These are phyloP conservation scores for Primulina eburnea DNA, from an alignment of 257 asterid genomes.

Conservation along the genomic window DNA sequence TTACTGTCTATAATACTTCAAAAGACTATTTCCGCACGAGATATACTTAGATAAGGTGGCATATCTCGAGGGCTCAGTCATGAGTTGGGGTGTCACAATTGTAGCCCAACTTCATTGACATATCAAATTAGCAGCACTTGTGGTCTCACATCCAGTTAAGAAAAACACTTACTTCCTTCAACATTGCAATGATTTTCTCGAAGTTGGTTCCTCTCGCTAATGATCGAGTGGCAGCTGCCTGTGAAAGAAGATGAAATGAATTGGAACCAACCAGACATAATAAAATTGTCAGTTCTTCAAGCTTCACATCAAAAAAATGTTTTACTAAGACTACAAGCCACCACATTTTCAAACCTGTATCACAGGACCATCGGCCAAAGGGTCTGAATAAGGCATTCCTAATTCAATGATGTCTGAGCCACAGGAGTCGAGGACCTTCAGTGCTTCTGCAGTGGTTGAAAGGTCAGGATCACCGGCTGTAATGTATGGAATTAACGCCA, in stretches of 20 bases:
- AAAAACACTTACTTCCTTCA: slow-evolving; percentile 61
- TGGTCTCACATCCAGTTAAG: background rate
- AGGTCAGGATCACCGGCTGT: slow-evolving; percentile 95
- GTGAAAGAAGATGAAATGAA: slow-evolving; percentile 20
- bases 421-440: slow-evolving; percentile 77
- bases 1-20: too few relatives aligned
- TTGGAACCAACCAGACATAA: slow-evolving; percentile 1
- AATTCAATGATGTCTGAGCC: slow-evolving; percentile 85
- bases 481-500: slow-evolving; percentile 79
- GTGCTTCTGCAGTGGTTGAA: slow-evolving; percentile 74
- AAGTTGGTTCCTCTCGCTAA: slow-evolving; percentile 70
- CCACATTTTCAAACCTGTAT: slow-evolving; percentile 56
- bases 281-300: background rate
- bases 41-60: too few relatives aligned
- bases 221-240: slow-evolving; percentile 88
- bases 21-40: too few relatives aligned
- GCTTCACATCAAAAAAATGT: background rate
- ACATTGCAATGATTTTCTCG: slow-evolving; percentile 63
- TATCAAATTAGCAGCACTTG: slow-evolving; percentile 10
- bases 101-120: background rate
- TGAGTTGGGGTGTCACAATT: too few relatives aligned
- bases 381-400: slow-evolving; percentile 92
- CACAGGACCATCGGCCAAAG: slow-evolving; percentile 97
- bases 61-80: too few relatives aligned
- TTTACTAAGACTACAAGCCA: background rate